Base-by-base conservation (phyloP, 345 rosid species). In the Kernera saxatilis region DNA sequence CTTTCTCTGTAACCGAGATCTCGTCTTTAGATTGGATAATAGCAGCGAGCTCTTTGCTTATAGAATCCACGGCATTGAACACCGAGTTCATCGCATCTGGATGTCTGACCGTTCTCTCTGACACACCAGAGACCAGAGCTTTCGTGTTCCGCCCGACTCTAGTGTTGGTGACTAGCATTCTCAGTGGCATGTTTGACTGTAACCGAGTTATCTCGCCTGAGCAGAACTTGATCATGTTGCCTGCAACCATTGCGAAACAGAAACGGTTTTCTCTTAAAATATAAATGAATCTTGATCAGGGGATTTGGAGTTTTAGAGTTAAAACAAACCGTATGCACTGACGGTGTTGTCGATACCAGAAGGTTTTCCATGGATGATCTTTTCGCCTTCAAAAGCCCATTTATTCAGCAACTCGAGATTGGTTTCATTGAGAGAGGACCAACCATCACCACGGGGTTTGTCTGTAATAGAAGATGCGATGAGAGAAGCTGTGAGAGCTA, bases 361-460 rank as follows among this genome's bases (percentile, higher is more conserved):
- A 33, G 99, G 99, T 76, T 73, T 88, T 74, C 99, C 99, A 70
- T 92, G 98, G 70, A 94, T 82, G 72, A 92, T 81, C 81, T 85
- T 94, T 78, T 94, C 99, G 5, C 98, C 98, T 86, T 88, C 96
- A 36, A 87, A 89, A 59, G 99, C 99, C 99, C 99, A 94, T 78
- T 77, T 85, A 72, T 91, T 94, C 74, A 94, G 60, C 77, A 89
- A 80, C 10, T 87, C 93, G 13, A 88, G 87, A 10, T 82, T 85
- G 27, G 73, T 64, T 21, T 84, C 93, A 45, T 73, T 79, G 32
- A 82, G 87, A 1, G 26, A 60, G 1, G 78, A 72, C 99, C 98
- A 91, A 22, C 83, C 84, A 19, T 52, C 76, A 60, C 76, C 79
- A 21, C 10, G 52, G 49, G 65, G 36, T 37, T 48, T 50, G 26